phyloP scores from a whole-genome alignment of 2,329 filamentous ascomycete species.

The Corynespora cassiicola region DNA sequence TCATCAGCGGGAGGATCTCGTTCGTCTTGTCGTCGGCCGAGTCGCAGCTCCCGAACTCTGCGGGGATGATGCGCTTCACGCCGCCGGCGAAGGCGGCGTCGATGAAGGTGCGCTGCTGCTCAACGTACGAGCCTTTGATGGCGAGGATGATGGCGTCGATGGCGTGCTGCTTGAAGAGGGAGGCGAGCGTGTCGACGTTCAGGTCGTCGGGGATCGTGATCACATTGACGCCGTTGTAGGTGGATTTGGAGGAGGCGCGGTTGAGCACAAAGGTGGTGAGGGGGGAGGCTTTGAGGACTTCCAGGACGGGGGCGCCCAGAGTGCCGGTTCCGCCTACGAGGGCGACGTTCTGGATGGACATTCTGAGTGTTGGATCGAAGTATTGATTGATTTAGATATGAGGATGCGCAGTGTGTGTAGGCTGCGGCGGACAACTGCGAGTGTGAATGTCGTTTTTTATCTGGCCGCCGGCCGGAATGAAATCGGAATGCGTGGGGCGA shows the following conservation, averaged over 20 bases:
- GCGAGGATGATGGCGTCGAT: slow-evolving; percentile 59
- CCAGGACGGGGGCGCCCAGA: slow-evolving; percentile 40
- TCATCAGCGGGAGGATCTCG: slow-evolving; percentile 60
- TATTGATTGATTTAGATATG: not conserved
- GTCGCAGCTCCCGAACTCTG: slow-evolving; percentile 62
- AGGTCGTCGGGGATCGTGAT: slow-evolving; percentile 48
- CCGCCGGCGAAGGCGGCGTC: slow-evolving; percentile 65
- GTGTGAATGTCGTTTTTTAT: too few relatives aligned
- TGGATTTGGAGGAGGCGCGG: slow-evolving; percentile 41
- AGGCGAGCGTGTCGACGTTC: slow-evolving; percentile 34
- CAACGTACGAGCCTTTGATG: slow-evolving; percentile 53
- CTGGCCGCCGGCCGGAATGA: too few relatives aligned
- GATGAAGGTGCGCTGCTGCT: slow-evolving; percentile 59
- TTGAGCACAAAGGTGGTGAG: slow-evolving; percentile 43
- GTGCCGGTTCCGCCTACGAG: slow-evolving; percentile 49
- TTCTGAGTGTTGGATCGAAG: slow-evolving; percentile 18
- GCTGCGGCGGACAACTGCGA: too few relatives aligned
- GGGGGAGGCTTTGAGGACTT: slow-evolving; percentile 36
- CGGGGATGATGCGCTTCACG: slow-evolving; percentile 67
- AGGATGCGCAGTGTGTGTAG: too few relatives aligned
- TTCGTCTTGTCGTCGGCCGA: slow-evolving; percentile 48
- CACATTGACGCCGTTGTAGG: slow-evolving; percentile 51
- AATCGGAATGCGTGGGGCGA: too few relatives aligned
- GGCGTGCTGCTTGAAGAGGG: slow-evolving; percentile 53
- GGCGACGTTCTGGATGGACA: slow-evolving; percentile 46